phyloP scores from a whole-genome alignment of 2,329 filamentous ascomycete species.

The Penicillium crustosum region DNA sequence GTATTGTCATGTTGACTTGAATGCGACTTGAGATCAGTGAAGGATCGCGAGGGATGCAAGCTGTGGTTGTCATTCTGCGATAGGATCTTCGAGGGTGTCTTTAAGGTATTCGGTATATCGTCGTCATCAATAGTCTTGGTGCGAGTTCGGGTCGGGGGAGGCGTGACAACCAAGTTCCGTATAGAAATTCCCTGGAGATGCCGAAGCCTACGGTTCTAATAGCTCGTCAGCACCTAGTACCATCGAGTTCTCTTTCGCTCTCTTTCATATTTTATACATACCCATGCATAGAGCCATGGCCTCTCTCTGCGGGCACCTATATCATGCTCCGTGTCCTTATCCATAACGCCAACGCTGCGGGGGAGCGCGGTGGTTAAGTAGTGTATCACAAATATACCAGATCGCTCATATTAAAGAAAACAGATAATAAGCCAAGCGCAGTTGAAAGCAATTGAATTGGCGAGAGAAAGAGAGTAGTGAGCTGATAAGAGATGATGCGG shows the following conservation, averaged over 20 bases:
- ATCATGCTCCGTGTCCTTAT: slow-evolving; percentile 24
- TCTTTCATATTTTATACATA: slow-evolving; percentile 40
- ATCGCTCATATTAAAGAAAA: slow-evolving; percentile 20
- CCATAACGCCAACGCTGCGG: slow-evolving; percentile 8
- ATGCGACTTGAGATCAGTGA: slow-evolving; percentile 51
- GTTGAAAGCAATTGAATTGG: slow-evolving; percentile 12
- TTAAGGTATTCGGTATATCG: slow-evolving; percentile 65
- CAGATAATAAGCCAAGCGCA: not conserved
- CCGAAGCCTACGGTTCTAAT: slow-evolving; percentile 78
- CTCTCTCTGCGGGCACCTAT: slow-evolving; percentile 43
- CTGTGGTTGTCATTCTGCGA: slow-evolving; percentile 51
- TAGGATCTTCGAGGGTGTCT: slow-evolving; percentile 66
- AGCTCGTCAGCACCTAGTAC: slow-evolving; percentile 14
- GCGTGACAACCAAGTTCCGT: slow-evolving; percentile 74
- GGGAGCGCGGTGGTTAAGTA: slow-evolving; percentile 2
- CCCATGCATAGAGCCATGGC: slow-evolving; percentile 55
- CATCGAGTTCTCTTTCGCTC: not conserved
- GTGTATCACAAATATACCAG: not conserved
- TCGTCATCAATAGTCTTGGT: slow-evolving; percentile 73
- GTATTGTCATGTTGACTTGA: slow-evolving; percentile 16
- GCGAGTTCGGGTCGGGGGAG: slow-evolving; percentile 51
- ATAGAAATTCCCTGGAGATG: slow-evolving; percentile 85
- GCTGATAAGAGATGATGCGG: slow-evolving; percentile 29
- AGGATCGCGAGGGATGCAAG: slow-evolving; percentile 60
- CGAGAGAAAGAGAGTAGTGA: slow-evolving; percentile 2